Evolutionary conservation across 2,329 filamentous ascomycete genomes (phyloP).

Genomic region (Colletotrichum spinosum): DNA sequence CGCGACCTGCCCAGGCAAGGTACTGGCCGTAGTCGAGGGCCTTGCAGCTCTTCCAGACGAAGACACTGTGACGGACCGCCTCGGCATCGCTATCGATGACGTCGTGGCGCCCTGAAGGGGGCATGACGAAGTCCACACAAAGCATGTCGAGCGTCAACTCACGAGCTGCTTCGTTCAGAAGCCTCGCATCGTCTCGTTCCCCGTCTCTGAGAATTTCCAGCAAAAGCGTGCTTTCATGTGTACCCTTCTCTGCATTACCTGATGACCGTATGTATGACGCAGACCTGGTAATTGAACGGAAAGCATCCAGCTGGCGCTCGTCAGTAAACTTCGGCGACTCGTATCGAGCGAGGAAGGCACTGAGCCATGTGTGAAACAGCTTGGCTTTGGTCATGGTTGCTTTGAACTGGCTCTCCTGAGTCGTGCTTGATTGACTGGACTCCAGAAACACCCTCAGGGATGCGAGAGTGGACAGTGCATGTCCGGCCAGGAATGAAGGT

Average conservation of each 20-base stretch:
- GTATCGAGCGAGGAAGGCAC: conserved; percentile 74
- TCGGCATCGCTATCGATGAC: conserved; percentile 75
- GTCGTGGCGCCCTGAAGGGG: conserved; percentile 67
- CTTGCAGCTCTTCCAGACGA: conserved; percentile 82
- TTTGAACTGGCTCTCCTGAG: conserved; percentile 85
- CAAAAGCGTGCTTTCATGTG: conserved; percentile 83
- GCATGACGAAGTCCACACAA: conserved; percentile 78
- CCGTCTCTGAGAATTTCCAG: conserved; percentile 84
- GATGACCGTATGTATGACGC: conserved; percentile 75
- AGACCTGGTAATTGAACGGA: conserved; percentile 75
- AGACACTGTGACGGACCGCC: conserved; percentile 70
- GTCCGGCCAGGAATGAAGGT: conserved; percentile 84
- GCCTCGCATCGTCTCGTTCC: conserved; percentile 61
- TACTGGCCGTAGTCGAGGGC: conserved; percentile 74
- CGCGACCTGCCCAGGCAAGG: conserved; percentile 85
- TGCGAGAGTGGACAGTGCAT: conserved; percentile 81
- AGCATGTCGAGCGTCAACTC: conserved; percentile 78
- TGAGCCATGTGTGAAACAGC: conserved; percentile 83
- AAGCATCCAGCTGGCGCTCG: conserved; percentile 64
- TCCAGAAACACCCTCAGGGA: conserved; percentile 82
- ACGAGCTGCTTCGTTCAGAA: conserved; percentile 78
- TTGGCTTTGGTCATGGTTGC: conserved; percentile 81
- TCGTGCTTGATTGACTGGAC: conserved; percentile 81
- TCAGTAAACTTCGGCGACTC: conserved; percentile 64
- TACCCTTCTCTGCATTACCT: conserved; percentile 76